Conservation (phyloP, 2,329 filamentous ascomycete genomes). For the Basipetospora chlamydospora region DNA sequence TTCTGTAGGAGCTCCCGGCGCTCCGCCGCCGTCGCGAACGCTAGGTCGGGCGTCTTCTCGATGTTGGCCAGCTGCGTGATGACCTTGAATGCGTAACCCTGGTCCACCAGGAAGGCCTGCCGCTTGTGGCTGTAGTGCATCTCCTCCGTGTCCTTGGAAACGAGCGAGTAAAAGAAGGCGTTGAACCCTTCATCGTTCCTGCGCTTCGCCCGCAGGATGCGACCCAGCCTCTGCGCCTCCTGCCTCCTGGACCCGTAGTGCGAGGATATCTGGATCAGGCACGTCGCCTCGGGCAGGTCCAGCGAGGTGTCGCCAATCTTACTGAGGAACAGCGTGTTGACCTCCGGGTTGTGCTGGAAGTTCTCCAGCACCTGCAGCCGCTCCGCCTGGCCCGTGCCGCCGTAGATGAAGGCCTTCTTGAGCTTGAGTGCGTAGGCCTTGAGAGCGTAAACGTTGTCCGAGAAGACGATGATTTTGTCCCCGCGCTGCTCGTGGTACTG, state of each 20-base stretch:
- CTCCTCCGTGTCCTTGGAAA: slow-evolving; percentile 93
- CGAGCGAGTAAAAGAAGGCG: slow-evolving; percentile 95
- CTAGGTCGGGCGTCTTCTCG: slow-evolving; percentile 65
- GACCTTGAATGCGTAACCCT: slow-evolving; percentile 97
- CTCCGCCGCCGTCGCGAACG: slow-evolving; percentile 65
- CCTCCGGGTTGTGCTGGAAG: slow-evolving; percentile 80
- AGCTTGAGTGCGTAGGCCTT: slow-evolving; percentile 74
- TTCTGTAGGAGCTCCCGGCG: slow-evolving; percentile 77
- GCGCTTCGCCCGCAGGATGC: slow-evolving; percentile 87
- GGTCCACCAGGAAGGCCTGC: slow-evolving; percentile 92
- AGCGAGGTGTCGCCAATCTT: slow-evolving; percentile 99
- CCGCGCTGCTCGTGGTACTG: slow-evolving; percentile 90
- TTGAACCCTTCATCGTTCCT: slow-evolving; percentile 98
- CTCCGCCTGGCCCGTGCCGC: slow-evolving; percentile 73
- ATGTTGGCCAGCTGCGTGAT: slow-evolving; percentile 92
- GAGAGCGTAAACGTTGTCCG: slow-evolving; percentile 89
- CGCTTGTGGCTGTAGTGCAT: slow-evolving; percentile 97
- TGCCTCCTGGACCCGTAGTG: slow-evolving; percentile 95
- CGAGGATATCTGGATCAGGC: slow-evolving; percentile 91
- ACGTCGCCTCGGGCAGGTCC: slow-evolving; percentile 90
- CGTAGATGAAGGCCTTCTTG: slow-evolving; percentile 80
- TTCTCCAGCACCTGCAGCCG: slow-evolving; percentile 80
- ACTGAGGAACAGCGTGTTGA: slow-evolving; percentile 88
- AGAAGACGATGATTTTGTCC: slow-evolving; percentile 97
- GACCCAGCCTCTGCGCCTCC: slow-evolving; percentile 83